Conservation (phyloP, 2,329 filamentous ascomycete species). For the Claviceps lovelessii region DNA sequence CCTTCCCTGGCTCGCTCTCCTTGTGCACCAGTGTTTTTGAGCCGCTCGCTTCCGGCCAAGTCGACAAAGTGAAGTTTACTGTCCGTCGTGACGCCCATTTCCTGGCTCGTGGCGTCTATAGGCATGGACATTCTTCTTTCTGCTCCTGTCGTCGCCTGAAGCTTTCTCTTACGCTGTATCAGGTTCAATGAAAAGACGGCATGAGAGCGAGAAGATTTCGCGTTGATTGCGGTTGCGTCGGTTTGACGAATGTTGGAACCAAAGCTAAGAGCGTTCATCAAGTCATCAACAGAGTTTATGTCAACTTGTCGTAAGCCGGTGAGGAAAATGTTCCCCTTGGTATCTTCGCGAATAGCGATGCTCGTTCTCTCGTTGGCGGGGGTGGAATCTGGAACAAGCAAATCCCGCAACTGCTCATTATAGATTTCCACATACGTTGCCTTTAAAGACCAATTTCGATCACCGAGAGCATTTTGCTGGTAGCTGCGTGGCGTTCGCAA, state of each 20-base stretch:
- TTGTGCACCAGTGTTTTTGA: constrained; percentile 94
- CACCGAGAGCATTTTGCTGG: constrained; percentile 33
- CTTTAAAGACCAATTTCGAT: constrained; percentile 80
- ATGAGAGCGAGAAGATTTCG: constrained; percentile 92
- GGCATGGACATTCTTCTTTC: constrained; percentile 85
- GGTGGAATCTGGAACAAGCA: constrained; percentile 64
- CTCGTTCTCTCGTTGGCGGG: constrained; percentile 54
- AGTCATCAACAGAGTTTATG: constrained; percentile 81
- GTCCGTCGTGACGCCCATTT: constrained; percentile 68
- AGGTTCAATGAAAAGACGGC: constrained; percentile 94
- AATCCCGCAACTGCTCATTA: constrained; percentile 86
- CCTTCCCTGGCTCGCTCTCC: constrained; percentile 90
- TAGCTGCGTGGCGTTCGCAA: constrained; percentile 70
- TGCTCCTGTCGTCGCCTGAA: constrained; percentile 34
- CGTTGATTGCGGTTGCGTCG: constrained; percentile 92
- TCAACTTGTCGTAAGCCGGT: constrained; percentile 79
- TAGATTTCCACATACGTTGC: constrained; percentile 97
- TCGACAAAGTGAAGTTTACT: constrained; percentile 99
- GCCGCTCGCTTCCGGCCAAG: constrained; percentile 84
- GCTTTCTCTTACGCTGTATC: constrained; percentile 62
- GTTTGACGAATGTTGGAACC: constrained; percentile 92
- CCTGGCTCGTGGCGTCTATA: constrained; percentile 56
- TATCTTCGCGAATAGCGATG: constrained; percentile 89
- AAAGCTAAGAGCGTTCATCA: constrained; percentile 78
- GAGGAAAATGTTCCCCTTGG: constrained; percentile 84